phyloP scores from a whole-genome alignment of 306 rosid genomes.

The Delonix regia region DNA sequence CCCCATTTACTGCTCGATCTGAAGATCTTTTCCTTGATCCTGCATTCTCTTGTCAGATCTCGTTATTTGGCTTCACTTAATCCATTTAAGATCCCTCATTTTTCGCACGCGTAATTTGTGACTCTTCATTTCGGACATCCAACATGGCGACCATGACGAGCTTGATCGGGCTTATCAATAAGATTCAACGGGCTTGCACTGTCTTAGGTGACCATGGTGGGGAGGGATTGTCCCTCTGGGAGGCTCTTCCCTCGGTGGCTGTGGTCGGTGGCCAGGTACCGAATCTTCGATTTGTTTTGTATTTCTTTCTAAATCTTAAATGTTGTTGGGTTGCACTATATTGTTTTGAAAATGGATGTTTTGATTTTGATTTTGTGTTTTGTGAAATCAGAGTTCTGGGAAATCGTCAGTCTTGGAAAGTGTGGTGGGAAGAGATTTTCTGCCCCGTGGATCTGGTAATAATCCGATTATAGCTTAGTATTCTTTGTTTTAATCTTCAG shows the following conservation, averaged over 20 bases:
- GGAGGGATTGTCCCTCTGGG: conserved; percentile 88
- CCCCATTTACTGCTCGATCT: conserved; percentile 25
- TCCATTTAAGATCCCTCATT: conserved; percentile 14
- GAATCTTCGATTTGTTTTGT: not conserved
- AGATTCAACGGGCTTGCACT: conserved; percentile 84
- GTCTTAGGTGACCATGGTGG: conserved; percentile 87
- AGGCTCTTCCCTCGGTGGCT: conserved; percentile 87
- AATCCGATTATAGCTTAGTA: not conserved
- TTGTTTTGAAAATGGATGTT: not conserved
- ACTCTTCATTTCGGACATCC: not conserved
- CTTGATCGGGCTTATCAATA: conserved; percentile 84
- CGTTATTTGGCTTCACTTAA: not conserved
- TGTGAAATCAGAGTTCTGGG: conserved; percentile 63
- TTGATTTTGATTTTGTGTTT: not conserved
- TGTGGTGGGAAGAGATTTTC: conserved; percentile 87
- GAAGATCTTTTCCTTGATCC: conserved; percentile 13
- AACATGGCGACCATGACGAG: conserved; percentile 86
- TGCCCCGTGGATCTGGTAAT: conserved; percentile 91
- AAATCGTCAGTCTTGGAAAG: conserved; percentile 82
- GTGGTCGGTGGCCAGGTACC: conserved; percentile 87
- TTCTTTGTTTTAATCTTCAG: not conserved
- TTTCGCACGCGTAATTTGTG: no score
- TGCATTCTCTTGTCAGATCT: conserved; percentile 34
- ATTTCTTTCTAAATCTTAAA: not conserved
- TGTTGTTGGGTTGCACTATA: not conserved